A percentile compares a stretch with the other conserved stretches of the same genome.
phyloP scores from a whole-genome alignment of 1,284 basidiomycete species.

The Mrakiaceae sp. region DNA sequence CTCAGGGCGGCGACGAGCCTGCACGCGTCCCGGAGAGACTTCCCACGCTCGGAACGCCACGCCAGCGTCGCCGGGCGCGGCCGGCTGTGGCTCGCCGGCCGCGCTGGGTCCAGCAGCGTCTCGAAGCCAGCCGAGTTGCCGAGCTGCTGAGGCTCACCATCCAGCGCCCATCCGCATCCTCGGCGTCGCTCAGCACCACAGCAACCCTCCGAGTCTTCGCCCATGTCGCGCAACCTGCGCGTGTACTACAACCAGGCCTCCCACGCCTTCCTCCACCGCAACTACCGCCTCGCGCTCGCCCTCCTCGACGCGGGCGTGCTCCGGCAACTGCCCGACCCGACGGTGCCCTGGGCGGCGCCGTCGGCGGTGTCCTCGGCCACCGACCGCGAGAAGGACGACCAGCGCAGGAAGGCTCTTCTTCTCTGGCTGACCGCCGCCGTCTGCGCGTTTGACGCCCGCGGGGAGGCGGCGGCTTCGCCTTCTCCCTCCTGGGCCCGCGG shows the following conservation, averaged over 20 bases:
- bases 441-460: conserved; percentile 3
- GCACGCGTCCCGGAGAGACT: too few relatives aligned
- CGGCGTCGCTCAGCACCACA: too few relatives aligned
- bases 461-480: neutral
- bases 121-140: too few relatives aligned
- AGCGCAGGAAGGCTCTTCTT: conserved; percentile 6
- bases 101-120: too few relatives aligned
- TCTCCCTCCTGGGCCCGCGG: neutral
- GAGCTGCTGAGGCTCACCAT: too few relatives aligned
- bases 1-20: too few relatives aligned
- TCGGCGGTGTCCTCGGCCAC: neutral
- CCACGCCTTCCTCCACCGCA: conserved; percentile 10
- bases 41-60: too few relatives aligned
- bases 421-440: conserved; percentile 12
- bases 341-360: neutral
- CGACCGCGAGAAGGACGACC: conserved; percentile 1
- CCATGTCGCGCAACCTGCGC: too few relatives aligned
- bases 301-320: conserved; percentile 5
- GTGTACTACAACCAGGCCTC: neutral
- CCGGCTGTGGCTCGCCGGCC: too few relatives aligned
- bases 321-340: neutral
- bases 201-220: too few relatives aligned
- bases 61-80: too few relatives aligned
- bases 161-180: too few relatives aligned
- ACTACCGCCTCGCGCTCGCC: conserved; percentile 1